Base-by-base conservation (phyloP, 176 grass and related monocot species). In the Triticum urartu region DNA sequence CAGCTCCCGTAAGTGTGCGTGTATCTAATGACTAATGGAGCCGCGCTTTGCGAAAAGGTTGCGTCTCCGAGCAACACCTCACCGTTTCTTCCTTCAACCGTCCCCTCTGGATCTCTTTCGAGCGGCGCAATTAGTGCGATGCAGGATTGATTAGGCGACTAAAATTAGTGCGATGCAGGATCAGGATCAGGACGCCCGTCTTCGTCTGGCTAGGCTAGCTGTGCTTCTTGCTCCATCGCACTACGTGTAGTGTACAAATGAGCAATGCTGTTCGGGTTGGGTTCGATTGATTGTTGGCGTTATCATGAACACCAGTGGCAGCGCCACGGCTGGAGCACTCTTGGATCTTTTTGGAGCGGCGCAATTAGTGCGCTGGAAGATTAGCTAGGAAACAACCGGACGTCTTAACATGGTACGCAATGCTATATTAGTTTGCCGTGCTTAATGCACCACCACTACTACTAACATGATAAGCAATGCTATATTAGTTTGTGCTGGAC, bases 291-390 rank as follows among this genome's bases (percentile, higher is more conserved):
- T 64, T 21, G 52, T 13, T 47, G 35, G 79, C 7, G 74, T 79
- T 85, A 89, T 85, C 77, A 60, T 12, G 43, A 85, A 81, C 65
- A 81, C 17, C 17, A 6, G 75, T 12, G 58, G 6, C 47, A 33
- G 68, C 47, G 77, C 28, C 52, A 56, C 17, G 17, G 52, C 1
- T 56, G 0, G 52, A 56, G 52, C 52, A 56, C 52, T 30, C 0
- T 2, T 56, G 52, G 52, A 56, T 56, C 15, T 56, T 20, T 56
- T 7, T 20, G 17, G 6, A 56, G 17, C 52, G 13, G 52, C 11
- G 52, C 52, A 56, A 56, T 56, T 56, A 56, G 52, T 20, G 52
- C 17, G 17, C 0, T 56, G 17, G 52, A 54, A 54, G 15, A 56
- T 20, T 56, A 56, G 52, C 1, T 56, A 0, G 6, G 52, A 7